Evolutionary conservation across 208 protist genomes (phyloP), one percentile per base, ranked within the genome.

Genomic region (Trypanosomatidae sp.): DNA sequence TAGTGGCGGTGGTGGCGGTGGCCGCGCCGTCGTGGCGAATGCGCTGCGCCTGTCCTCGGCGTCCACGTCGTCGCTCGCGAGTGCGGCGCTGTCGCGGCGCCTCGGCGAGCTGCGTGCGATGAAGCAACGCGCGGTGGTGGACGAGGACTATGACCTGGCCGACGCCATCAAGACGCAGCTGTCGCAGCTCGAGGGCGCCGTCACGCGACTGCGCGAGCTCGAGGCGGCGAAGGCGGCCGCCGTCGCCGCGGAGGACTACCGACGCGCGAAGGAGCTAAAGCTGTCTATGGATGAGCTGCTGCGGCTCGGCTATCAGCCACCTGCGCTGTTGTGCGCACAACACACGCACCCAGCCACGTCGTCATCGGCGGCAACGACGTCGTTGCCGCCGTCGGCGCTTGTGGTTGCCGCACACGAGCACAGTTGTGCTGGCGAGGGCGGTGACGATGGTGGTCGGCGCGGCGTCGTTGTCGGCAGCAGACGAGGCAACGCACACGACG

Each of bases 91-190:
- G 21, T 50, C 8, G n/a, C 25, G 7, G 2, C 25, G 21, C 13
- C 6, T 61, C 23, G 42, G 26, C 6, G 53, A 61, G 33, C 49
- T 93, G 10, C 22, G 58, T 5, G 44, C 53, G 15, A 38, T 81
- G 39, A 95, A 95, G 61, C 55, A 58, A 42, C 60, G 51, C 6
- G 88, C 84, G 11, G 81, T 93, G 10, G 61, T 48, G 20, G 64
- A 77, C 22, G 81, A 95, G 44, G 88, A 95, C 53, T 95, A 93
- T 58, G 88, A 95, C 60, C 30, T 74, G 7, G 88, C 88, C 10
- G 61, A 43, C 24, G 60, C 60, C 4, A 61, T 92, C 16, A 92
- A 90, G 50, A 33, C 56, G 56, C 66, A 66, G 47, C 66, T 92
- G 16, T 40, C 48, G 19, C 33, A 49, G 10, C 61, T 92, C 13